A percentile compares a stretch with the other conserved stretches of the same genome.
Conservation (phyloP, 768 basidiomycete species). For the Coprinopsis strossmayeri region DNA sequence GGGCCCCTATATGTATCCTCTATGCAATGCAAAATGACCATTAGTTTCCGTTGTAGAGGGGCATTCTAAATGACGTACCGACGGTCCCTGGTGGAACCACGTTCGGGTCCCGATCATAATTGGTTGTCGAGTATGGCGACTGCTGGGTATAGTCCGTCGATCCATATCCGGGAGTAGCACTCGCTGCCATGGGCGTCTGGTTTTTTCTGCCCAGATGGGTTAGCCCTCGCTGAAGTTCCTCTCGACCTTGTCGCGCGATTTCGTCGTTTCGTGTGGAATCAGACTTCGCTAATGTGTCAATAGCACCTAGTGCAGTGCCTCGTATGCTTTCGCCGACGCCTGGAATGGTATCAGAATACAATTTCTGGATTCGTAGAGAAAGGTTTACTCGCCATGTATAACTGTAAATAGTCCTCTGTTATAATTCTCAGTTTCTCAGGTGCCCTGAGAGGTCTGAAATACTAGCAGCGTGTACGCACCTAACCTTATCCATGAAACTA, state of each 20-base stretch:
- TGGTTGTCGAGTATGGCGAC: neutral
- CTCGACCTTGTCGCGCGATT: slow-evolving; percentile 28
- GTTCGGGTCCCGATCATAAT: neutral
- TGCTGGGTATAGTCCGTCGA: neutral
- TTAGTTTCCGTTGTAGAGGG: too few relatives aligned
- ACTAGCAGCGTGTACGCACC: slow-evolving; percentile 14
- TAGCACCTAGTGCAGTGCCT: slow-evolving; percentile 33
- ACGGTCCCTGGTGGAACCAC: neutral
- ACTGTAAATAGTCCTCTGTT: slow-evolving; percentile 29
- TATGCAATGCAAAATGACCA: too few relatives aligned
- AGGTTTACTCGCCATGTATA: slow-evolving; percentile 25
- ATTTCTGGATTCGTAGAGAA: too few relatives aligned
- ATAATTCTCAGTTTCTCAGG: too few relatives aligned
- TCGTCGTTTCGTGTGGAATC: slow-evolving; percentile 26
- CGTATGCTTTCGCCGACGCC: slow-evolving; percentile 40
- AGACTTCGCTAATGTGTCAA: slow-evolving; percentile 27
- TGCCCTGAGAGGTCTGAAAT: too few relatives aligned
- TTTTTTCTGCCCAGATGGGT: slow-evolving; percentile 19
- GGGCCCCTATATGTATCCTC: neutral
- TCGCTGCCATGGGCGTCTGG: neutral
- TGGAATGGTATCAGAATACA: too few relatives aligned
- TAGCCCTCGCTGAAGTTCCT: slow-evolving; percentile 34
- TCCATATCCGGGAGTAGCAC: neutral
- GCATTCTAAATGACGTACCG: neutral
- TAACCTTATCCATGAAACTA: slow-evolving; percentile 16